Conservation (phyloP, 495 filamentous ascomycete genomes). For the Diplogelasinospora grovesii region DNA sequence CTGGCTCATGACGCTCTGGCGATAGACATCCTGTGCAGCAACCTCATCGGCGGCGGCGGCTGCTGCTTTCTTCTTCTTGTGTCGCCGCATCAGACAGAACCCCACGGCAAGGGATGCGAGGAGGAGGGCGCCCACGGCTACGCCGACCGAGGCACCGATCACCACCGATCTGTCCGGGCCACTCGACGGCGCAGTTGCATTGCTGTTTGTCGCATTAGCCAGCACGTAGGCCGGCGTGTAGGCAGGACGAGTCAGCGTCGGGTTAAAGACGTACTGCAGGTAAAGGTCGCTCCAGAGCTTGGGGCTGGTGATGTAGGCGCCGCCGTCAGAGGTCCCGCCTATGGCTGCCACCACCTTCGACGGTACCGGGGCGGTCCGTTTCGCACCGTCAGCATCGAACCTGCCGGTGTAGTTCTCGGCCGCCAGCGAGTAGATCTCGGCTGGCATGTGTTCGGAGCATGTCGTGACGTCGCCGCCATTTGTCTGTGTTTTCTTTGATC, state of each 20-base stretch:
- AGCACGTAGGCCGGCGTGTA: slow-evolving; percentile 8
- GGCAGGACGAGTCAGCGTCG: slow-evolving; percentile 4
- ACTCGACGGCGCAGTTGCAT: not conserved
- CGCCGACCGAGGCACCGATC: slow-evolving; percentile 7
- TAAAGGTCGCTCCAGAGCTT: slow-evolving; percentile 10
- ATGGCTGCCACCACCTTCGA: slow-evolving; percentile 5
- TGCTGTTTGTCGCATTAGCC: slow-evolving; percentile 3
- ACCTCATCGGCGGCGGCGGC: not conserved
- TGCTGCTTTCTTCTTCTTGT: not conserved
- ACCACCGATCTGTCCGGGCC: not conserved
- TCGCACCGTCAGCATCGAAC: slow-evolving; percentile 8
- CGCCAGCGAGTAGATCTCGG: slow-evolving; percentile 8
- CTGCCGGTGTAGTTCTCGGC: slow-evolving; percentile 7
- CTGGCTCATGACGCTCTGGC: not conserved
- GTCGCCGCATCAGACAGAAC: not conserved
- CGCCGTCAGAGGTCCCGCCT: slow-evolving; percentile 9
- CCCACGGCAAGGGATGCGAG: not conserved
- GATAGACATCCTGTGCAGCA: not conserved
- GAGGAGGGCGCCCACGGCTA: slow-evolving; percentile 1
- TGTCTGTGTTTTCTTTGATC: slow-evolving; percentile 3
- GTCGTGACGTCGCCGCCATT: slow-evolving; percentile 2
- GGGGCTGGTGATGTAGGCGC: slow-evolving; percentile 5
- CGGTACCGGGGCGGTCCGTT: slow-evolving; percentile 7
- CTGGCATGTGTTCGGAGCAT: slow-evolving; percentile 11
- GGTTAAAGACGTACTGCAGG: slow-evolving; percentile 13